Conservation (phyloP, 1,284 basidiomycete species). For the Heterobasidion annosum region DNA sequence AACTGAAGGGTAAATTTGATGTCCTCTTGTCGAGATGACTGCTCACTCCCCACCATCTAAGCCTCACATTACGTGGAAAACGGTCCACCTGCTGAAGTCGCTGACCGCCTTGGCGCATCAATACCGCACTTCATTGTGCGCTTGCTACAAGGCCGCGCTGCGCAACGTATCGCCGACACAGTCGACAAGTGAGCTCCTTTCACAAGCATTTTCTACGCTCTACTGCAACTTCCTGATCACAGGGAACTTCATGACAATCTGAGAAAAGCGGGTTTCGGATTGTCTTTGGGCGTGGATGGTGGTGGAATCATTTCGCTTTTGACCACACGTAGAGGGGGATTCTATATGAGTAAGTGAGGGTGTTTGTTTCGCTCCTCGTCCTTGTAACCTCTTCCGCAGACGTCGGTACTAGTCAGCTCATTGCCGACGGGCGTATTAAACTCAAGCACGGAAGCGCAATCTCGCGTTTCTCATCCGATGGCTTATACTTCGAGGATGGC, state of each 20-base stretch:
- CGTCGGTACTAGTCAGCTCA: slow-evolving; percentile 54
- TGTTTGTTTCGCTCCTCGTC: background rate
- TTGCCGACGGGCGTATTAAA: slow-evolving; percentile 68
- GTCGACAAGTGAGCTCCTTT: slow-evolving; percentile 8
- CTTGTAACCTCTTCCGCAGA: slow-evolving; percentile 23
- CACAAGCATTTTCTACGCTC: background rate
- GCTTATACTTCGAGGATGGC: slow-evolving; percentile 58
- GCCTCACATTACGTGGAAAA: background rate
- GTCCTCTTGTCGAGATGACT: no score
- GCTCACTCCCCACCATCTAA: background rate
- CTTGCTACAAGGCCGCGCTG: background rate
- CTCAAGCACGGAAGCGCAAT: slow-evolving; percentile 57
- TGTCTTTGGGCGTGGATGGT: slow-evolving; percentile 43
- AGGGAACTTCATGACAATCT: slow-evolving; percentile 51
- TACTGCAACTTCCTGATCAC: background rate
- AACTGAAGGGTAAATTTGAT: slow-evolving; percentile 18
- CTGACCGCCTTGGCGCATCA: background rate
- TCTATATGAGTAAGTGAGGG: slow-evolving; percentile 29
- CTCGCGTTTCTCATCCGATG: slow-evolving; percentile 41
- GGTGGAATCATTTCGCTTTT: slow-evolving; percentile 39
- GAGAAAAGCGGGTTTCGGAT: slow-evolving; percentile 48
- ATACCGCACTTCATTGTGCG: background rate
- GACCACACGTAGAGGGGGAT: slow-evolving; percentile 27
- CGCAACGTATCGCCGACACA: background rate
- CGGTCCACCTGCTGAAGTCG: background rate